These are phyloP conservation scores for Pichia cactophila DNA, from an alignment of 1,139 yeast species.

Conservation along the genomic window DNA sequence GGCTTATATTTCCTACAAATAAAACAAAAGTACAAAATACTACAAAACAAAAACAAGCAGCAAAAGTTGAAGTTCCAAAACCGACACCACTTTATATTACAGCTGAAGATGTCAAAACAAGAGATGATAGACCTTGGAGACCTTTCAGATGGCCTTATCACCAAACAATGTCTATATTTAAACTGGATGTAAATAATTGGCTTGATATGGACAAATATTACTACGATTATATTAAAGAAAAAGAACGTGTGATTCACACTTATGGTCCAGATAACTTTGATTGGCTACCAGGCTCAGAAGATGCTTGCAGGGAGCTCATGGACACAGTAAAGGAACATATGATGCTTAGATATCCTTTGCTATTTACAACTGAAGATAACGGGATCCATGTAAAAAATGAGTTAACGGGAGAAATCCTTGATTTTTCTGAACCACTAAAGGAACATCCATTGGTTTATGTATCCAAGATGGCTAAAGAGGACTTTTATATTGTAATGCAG, in stretches of 20 bases:
- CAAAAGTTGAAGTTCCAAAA: slow-evolving; percentile 31
- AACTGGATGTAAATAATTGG: slow-evolving; percentile 68
- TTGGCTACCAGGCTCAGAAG: slow-evolving; percentile 63
- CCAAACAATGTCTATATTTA: slow-evolving; percentile 70
- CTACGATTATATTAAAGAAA: slow-evolving; percentile 57
- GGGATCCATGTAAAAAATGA: slow-evolving; percentile 50
- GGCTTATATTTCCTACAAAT: background rate
- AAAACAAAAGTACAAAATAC: background rate
- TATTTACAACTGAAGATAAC: slow-evolving; percentile 47
- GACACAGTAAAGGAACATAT: slow-evolving; percentile 54
- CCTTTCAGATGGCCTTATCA: slow-evolving; percentile 78
- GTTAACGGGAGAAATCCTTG: slow-evolving; percentile 52
- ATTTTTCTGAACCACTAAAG: slow-evolving; percentile 50
- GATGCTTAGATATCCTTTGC: slow-evolving; percentile 52
- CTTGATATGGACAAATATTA: slow-evolving; percentile 73
- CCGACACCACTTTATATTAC: slow-evolving; percentile 59
- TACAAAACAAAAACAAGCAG: background rate
- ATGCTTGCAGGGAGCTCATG: slow-evolving; percentile 56
- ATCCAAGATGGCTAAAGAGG: slow-evolving; percentile 68
- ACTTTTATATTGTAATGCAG: slow-evolving; percentile 54
- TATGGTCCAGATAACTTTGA: slow-evolving; percentile 59
- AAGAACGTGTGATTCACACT: slow-evolving; percentile 46
- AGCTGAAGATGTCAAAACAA: slow-evolving; percentile 56
- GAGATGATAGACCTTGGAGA: slow-evolving; percentile 75
- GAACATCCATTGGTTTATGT: slow-evolving; percentile 57